Base-by-base conservation (phyloP, 202 grass and related monocot species). In the Digitaria exilis region DNA sequence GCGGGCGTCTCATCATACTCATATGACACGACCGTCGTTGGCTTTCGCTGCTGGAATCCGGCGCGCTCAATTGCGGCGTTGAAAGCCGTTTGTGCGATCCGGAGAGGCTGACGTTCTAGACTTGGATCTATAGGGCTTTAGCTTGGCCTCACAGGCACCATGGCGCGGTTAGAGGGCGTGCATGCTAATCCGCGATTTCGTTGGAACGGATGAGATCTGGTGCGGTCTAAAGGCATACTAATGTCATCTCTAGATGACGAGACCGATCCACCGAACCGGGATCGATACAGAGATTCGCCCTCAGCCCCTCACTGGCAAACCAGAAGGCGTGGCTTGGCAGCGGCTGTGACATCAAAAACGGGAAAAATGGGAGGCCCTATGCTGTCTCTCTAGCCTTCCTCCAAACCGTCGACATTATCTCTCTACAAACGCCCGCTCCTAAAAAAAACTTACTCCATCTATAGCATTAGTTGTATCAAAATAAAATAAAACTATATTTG, bases 161-260 rank as follows among this genome's bases (percentile, higher is more conserved):
- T 66, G n/a, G n/a, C n/a, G 71, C 46, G 25, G 21, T 59, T 65
- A 64, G 58, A 21, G 9, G 61, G 30, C 62, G 5, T 65, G 44
- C n/a, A 73, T 28, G 45, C 30, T 3, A n/a, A 9, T 19, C 56
- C 42, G 60, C 41, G 26, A 12, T 25, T 72, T 11, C 67, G 46
- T 48, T 71, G 42, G 42, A 41, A 9, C 15, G 31, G 31, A 65
- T n/a, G 30, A 37, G 62, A 43, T 43, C n/a, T n/a, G n/a, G n/a
- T n/a, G n/a, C n/a, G n/a, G 64, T 80, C 64, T 69, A 69, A 55
- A 80, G 58, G 49, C 34, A 68, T 34, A 71, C 65, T 46, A 35
- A 71, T 70, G 41, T 17, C 67, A 46, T 46, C 41, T 70, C 41
- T 70, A 70, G 66, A 66, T 66, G 55, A 57, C 22, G 55, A 57